Conservation (phyloP, 2,329 filamentous ascomycete genomes). For the Aureobasidium sp. region DNA sequence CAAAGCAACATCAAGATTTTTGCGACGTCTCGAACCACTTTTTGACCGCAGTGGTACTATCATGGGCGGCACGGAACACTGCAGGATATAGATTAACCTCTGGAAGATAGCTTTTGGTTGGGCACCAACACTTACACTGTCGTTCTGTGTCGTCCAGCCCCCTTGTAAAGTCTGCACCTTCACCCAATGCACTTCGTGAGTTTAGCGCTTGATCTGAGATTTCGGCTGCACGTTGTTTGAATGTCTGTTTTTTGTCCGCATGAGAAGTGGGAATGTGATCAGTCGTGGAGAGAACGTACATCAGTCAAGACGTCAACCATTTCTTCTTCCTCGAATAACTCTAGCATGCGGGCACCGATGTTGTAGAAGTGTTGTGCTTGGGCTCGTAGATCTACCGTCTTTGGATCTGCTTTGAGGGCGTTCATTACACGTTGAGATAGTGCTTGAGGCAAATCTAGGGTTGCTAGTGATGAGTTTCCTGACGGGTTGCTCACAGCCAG, state of each 20-base stretch:
- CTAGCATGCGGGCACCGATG: constrained; percentile 76
- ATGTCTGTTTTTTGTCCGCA: constrained; percentile 52
- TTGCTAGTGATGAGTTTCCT: constrained; percentile 55
- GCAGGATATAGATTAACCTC: background rate
- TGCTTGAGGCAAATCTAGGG: constrained; percentile 72
- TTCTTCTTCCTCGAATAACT: constrained; percentile 86
- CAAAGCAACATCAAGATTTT: constrained; percentile 1
- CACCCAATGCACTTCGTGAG: constrained; percentile 46
- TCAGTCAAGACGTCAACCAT: constrained; percentile 54
- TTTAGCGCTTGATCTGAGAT: constrained; percentile 88
- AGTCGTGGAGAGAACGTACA: constrained; percentile 24
- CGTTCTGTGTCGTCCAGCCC: constrained; percentile 89
- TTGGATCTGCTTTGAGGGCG: constrained; percentile 83
- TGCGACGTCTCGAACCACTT: constrained; percentile 33
- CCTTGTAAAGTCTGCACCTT: constrained; percentile 72
- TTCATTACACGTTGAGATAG: constrained; percentile 76
- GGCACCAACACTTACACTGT: constrained; percentile 41
- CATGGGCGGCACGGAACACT: constrained; percentile 45
- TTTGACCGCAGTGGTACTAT: constrained; percentile 40
- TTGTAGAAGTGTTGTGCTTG: constrained; percentile 84
- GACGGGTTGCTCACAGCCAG: constrained; percentile 58
- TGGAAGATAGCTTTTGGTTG: background rate
- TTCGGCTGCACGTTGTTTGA: constrained; percentile 71
- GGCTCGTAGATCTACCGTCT: constrained; percentile 74
- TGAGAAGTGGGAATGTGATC: background rate